A percentile compares a stretch with the other conserved stretches of the same genome.
phyloP scores from a whole-genome alignment of 2,329 filamentous ascomycete genomes.

The Coccinonectria pachysandricola region DNA sequence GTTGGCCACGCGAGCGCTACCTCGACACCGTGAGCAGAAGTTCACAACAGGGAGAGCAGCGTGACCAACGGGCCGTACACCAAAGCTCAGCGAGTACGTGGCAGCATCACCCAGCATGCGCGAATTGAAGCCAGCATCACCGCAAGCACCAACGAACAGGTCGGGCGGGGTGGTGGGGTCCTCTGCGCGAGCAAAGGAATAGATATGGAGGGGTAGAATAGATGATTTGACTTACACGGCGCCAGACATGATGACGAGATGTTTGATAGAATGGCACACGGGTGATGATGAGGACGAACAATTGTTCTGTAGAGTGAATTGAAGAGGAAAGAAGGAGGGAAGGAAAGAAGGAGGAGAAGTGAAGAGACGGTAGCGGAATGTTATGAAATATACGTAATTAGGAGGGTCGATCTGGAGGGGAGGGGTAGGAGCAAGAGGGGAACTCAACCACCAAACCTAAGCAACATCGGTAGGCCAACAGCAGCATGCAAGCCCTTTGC shows the following conservation, averaged over 20 bases:
- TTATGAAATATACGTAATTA: conserved; percentile 15
- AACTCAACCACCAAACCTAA: no score
- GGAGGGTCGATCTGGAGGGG: conserved; percentile 1
- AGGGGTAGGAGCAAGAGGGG: no score
- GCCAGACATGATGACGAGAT: conserved; percentile 46
- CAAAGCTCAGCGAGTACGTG: no score
- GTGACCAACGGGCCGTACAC: no score
- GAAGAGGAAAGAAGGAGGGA: conserved; percentile 7
- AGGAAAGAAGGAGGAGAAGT: conserved; percentile 7
- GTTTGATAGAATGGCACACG: conserved; percentile 6
- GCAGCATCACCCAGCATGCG: conserved; percentile 19
- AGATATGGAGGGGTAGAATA: conserved; percentile 14
- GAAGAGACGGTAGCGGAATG: conserved; percentile 4
- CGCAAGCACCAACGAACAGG: conserved; percentile 12
- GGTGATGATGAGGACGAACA: conserved; percentile 5
- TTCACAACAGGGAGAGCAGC: conserved; percentile 13
- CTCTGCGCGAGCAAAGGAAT: no score
- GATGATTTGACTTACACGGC: conserved; percentile 49
- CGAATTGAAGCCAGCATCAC: conserved; percentile 24
- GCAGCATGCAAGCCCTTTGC: conserved; percentile 2
- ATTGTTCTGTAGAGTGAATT: conserved; percentile 12
- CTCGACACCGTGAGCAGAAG: conserved; percentile 26
- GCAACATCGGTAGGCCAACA: no score
- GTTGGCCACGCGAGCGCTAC: conserved; percentile 64
- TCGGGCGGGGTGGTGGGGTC: conserved; percentile 33